Evolutionary conservation across 345 rosid genomes (phyloP).

Genomic region (Linum usitatissimum): DNA sequence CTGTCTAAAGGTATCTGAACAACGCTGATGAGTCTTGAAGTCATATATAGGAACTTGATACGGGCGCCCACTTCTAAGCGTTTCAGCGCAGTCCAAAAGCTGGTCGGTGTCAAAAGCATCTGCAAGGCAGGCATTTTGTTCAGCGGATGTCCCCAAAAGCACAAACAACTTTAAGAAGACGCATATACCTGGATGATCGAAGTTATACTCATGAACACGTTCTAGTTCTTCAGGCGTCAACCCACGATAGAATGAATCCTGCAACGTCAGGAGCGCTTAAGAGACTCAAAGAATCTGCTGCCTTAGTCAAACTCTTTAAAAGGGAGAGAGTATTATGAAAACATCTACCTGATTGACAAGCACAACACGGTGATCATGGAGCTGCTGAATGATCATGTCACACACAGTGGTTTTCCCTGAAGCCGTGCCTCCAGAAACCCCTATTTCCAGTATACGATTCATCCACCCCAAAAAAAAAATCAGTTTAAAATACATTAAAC

Average conservation of each 20-base stretch:
- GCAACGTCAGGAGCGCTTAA: background rate
- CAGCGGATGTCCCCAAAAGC: background rate
- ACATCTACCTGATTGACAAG: constrained; percentile 71
- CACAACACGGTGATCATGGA: constrained; percentile 97
- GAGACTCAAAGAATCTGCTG: background rate
- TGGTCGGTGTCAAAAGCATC: constrained; percentile 99
- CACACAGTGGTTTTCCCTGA: constrained; percentile 98
- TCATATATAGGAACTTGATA: constrained; percentile 89
- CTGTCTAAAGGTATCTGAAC: constrained; percentile 84
- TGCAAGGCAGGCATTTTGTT: constrained; percentile 16
- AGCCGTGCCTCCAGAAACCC: constrained; percentile 98
- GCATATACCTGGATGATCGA: constrained; percentile 85
- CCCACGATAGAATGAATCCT: constrained; percentile 98
- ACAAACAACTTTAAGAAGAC: background rate
- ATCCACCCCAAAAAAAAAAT: background rate
- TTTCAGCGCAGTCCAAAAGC: constrained; percentile 69
- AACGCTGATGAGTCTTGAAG: constrained; percentile 76
- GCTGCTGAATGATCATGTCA: constrained; percentile 97
- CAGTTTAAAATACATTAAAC: background rate
- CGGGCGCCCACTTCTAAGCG: constrained; percentile 64
- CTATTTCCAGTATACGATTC: constrained; percentile 23
- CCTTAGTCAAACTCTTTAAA: constrained; percentile 1
- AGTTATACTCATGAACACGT: constrained; percentile 90
- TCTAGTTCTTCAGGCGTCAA: constrained; percentile 64
- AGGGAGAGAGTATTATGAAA: background rate